Conservation (phyloP, 768 basidiomycete species). For the Mrakia hoshinonis region DNA sequence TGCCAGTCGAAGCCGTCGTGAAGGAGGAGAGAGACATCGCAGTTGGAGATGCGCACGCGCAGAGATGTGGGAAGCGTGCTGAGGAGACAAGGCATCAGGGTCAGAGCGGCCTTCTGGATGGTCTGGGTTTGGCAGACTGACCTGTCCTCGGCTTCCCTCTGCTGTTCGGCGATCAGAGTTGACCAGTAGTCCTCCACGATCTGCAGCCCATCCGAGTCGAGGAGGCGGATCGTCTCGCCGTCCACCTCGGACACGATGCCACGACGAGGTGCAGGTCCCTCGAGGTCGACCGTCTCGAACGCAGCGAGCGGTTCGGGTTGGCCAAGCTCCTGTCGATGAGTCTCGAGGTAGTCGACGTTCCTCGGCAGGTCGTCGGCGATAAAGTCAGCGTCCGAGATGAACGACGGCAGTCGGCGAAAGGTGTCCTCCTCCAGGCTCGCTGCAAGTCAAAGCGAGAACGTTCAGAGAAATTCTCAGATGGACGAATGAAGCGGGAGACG, state of each 20-base stretch:
- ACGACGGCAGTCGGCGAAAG: conserved; percentile 63
- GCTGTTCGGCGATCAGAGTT: background rate
- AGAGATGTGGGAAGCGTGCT: background rate
- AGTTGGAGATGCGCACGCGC: conserved; percentile 46
- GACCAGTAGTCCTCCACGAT: conserved; percentile 60
- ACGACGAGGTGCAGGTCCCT: background rate
- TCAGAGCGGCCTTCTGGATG: background rate
- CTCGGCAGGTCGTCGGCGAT: conserved; percentile 83
- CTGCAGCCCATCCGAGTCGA: conserved; percentile 56
- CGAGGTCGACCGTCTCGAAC: conserved; percentile 18
- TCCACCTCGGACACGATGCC: conserved; percentile 44
- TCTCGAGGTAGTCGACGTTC: conserved; percentile 79
- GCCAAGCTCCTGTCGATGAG: background rate
- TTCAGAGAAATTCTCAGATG: background rate
- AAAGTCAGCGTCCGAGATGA: conserved; percentile 76
- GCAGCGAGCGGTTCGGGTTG: conserved; percentile 11
- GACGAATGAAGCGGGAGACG: background rate
- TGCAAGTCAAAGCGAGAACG: background rate
- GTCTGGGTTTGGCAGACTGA: background rate
- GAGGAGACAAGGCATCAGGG: background rate
- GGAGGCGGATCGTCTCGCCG: conserved; percentile 76
- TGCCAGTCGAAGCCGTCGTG: conserved; percentile 95
- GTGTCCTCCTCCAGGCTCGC: conserved; percentile 65
- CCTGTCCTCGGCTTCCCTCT: background rate
- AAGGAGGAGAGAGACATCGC: conserved; percentile 60